Evolutionary conservation across 164 flowering plant genomes (phyloP).

Genomic region (Euptelea pleiosperma): DNA sequence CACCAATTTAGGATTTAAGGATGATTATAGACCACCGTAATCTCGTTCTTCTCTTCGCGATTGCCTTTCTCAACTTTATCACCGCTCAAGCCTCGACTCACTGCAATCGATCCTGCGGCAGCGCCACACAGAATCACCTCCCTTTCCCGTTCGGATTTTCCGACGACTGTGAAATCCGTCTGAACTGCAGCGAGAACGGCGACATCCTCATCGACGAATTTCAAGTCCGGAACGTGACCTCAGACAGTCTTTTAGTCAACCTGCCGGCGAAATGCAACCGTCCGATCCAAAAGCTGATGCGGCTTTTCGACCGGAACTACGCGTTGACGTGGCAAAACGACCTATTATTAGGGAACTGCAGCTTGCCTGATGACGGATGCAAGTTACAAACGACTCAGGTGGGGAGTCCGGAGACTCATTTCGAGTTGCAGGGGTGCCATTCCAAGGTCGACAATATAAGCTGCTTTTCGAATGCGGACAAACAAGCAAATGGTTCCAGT

Average conservation of each 20-base stretch:
- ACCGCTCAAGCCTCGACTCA: slow-evolving; percentile 5
- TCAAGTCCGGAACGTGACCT: slow-evolving; percentile 29
- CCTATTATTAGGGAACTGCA: slow-evolving; percentile 49
- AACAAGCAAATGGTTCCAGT: slow-evolving; percentile 12
- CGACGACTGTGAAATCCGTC: slow-evolving; percentile 47
- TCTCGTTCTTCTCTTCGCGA: slow-evolving; percentile 3
- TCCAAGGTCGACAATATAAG: slow-evolving; percentile 19
- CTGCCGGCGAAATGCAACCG: slow-evolving; percentile 55
- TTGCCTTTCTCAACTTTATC: slow-evolving; percentile 2
- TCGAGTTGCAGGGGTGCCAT: slow-evolving; percentile 27
- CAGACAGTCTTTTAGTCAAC: slow-evolving; percentile 33
- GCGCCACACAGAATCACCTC: slow-evolving; percentile 6
- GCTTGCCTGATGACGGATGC: slow-evolving; percentile 19
- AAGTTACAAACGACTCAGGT: slow-evolving; percentile 28
- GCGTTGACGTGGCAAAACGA: slow-evolving; percentile 57
- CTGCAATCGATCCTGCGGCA: slow-evolving; percentile 41
- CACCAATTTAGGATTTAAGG: no score
- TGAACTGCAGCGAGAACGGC: slow-evolving; percentile 38
- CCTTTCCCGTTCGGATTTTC: slow-evolving; percentile 79
- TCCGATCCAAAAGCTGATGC: slow-evolving; percentile 16
- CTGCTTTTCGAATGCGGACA: slow-evolving; percentile 35
- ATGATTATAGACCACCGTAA: background rate
- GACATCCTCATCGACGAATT: slow-evolving; percentile 33
- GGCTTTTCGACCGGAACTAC: slow-evolving; percentile 39
- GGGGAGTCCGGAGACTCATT: slow-evolving; percentile 29